Percentiles rank a stretch among this genome's conserved stretches.
Conservation (phyloP, 345 rosid genomes). For the Raphanus sativus region DNA sequence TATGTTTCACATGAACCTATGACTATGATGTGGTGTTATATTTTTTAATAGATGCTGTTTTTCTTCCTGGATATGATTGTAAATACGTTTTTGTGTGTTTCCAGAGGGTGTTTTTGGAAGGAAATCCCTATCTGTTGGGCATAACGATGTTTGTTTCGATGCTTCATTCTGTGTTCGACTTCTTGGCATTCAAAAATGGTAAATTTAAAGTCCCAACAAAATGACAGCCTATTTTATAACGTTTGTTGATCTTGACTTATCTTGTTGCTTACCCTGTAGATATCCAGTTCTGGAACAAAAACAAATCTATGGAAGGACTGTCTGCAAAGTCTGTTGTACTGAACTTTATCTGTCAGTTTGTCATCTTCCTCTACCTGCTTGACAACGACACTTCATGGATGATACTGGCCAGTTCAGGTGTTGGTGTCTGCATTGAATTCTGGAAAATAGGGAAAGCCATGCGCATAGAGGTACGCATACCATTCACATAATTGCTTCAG, state of each 20-base stretch:
- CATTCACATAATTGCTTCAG: too few species aligned
- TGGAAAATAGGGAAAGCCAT: constrained; percentile 99
- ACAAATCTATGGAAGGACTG: constrained; percentile 99
- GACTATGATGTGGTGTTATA: neutral
- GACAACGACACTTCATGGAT: constrained; percentile 99
- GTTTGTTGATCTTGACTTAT: constrained; percentile 22
- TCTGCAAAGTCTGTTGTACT: constrained; percentile 96
- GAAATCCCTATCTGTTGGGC: constrained; percentile 91
- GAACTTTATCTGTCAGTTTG: constrained; percentile 86
- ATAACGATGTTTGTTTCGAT: constrained; percentile 91
- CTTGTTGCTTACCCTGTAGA: constrained; percentile 48
- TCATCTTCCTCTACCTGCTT: constrained; percentile 88
- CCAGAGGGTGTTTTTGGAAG: constrained; percentile 98
- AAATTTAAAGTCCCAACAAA: constrained; percentile 2
- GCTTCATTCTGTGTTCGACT: constrained; percentile 91
- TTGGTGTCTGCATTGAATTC: constrained; percentile 95
- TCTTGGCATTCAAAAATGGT: constrained; percentile 96
- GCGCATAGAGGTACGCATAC: constrained; percentile 80
- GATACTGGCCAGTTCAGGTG: constrained; percentile 96
- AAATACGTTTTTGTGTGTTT: constrained; percentile 2
- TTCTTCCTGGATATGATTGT: constrained; percentile 6
- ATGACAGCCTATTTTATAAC: neutral
- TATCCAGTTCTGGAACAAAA: constrained; percentile 99
- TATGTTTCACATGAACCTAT: constrained; percentile 5
- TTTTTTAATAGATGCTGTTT: neutral